Evolutionary conservation across 495 filamentous ascomycete species (phyloP).

Genomic region (Hypoxylon lenormandii): DNA sequence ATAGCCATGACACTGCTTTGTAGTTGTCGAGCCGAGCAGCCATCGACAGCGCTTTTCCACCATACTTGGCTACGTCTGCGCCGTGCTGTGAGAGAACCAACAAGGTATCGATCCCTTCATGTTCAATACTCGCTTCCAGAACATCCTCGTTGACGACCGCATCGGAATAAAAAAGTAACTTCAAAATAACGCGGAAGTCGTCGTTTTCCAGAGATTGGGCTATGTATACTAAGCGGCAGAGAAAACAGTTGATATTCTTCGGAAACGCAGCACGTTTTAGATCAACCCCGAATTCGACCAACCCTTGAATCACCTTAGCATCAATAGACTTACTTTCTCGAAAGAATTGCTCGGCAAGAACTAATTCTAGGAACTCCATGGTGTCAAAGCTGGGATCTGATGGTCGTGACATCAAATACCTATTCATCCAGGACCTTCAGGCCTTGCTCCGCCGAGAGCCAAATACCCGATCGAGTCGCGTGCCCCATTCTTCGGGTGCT

Average conservation of each 20-base stretch:
- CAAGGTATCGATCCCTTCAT: slow-evolving; percentile 5
- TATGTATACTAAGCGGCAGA: slow-evolving; percentile 1
- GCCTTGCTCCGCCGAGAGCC: slow-evolving; percentile 29
- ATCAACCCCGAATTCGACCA: slow-evolving; percentile 34
- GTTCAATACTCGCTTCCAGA: slow-evolving; percentile 9
- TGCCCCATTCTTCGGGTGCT: neutral
- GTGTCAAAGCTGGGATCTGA: neutral
- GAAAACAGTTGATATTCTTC: slow-evolving; percentile 3
- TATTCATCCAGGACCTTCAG: slow-evolving; percentile 9
- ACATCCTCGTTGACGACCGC: slow-evolving; percentile 5
- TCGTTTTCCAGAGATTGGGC: neutral
- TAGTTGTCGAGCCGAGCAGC: slow-evolving; percentile 35
- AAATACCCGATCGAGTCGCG: slow-evolving; percentile 29
- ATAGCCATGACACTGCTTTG: slow-evolving; percentile 32
- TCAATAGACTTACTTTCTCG: neutral
- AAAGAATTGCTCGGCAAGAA: slow-evolving; percentile 36
- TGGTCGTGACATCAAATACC: slow-evolving; percentile 23
- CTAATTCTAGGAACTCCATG: slow-evolving; percentile 30
- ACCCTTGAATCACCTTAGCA: slow-evolving; percentile 13
- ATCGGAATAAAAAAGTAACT: slow-evolving; percentile 8
- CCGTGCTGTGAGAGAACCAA: slow-evolving; percentile 2
- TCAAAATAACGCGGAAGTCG: neutral
- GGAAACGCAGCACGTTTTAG: slow-evolving; percentile 14
- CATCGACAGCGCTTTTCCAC: slow-evolving; percentile 16
- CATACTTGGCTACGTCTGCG: slow-evolving; percentile 8